Evolutionary conservation across 1,139 yeast species (phyloP).

Genomic region (Kodamaea sp.): DNA sequence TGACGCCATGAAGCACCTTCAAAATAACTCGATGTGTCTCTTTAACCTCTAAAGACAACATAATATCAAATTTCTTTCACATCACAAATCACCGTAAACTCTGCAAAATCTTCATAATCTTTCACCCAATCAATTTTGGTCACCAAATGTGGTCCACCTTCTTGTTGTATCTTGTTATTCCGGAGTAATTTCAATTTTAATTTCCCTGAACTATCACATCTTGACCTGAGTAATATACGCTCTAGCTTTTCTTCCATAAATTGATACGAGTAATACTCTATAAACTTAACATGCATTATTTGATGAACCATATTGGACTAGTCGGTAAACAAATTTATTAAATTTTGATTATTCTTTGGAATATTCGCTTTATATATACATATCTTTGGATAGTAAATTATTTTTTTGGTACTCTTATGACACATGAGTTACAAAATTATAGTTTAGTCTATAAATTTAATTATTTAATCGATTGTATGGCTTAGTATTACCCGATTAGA

Average conservation of each 20-base stretch:
- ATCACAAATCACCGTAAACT: conserved; percentile 9
- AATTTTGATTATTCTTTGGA: neutral
- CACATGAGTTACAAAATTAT: no score
- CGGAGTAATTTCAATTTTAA: conserved; percentile 6
- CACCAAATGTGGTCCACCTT: conserved; percentile 5
- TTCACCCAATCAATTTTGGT: conserved; percentile 7
- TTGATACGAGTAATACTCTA: conserved; percentile 10
- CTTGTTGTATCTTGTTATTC: conserved; percentile 7
- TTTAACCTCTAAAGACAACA: no score
- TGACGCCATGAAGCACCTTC: no score
- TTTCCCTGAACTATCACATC: conserved; percentile 7
- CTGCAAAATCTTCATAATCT: conserved; percentile 10
- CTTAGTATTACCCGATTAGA: no score
- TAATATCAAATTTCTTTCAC: conserved; percentile 6
- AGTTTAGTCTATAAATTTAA: no score
- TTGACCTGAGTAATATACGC: conserved; percentile 6
- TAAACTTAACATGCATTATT: conserved; percentile 7
- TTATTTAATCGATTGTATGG: no score
- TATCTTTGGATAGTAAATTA: no score
- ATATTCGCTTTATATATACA: no score
- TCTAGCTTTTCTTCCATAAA: conserved; percentile 10
- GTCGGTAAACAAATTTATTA: neutral
- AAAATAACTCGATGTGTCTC: no score
- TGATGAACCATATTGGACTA: conserved; percentile 6
- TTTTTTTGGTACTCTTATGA: no score